Evolutionary conservation across 1,284 basidiomycete genomes (phyloP), one percentile per base, ranked within the genome.

Genomic region (Termitomyces sp.): DNA sequence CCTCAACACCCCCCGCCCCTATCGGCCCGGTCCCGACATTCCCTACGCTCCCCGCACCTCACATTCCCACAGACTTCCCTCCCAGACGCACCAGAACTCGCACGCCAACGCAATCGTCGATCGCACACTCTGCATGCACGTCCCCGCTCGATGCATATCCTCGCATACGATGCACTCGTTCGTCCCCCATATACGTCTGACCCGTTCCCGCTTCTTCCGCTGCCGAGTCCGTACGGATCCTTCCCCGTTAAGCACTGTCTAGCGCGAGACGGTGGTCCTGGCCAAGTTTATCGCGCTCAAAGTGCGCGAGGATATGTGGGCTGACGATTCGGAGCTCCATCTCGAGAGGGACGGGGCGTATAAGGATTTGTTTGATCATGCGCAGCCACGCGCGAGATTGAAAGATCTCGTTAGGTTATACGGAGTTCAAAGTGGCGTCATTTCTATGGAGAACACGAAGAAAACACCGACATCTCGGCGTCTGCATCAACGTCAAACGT

Each of bases 231-330:
- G 16, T 18, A 3, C 3, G 19, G 19, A 11, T 18, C 16, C 50
- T 7, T 49, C 41, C 47, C 45, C n/a, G 37, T 50, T 46, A 56
- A 9, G 58, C 55, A 46, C 57, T 5, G 57, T 76, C 37, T 84
- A 86, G 61, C 79, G 87, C 53, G 88, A 91, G 63, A 88, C 86
- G 0, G 61, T 68, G 43, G 75, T 86, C n/a, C 77, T 91, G 31
- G 88, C 91, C 71, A 74, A 78, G 56, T 91, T 87, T 72, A 83
- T 91, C 52, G 78, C 80, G 8, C 77, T 90, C 59, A 88, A 87
- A 67, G 84, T 88, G 50, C 81, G 78, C 31, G 84, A 90, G 62
- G 88, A 90, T 65, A 76, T 88, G 39, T 83, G 83, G 72, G 68
- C 74, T 47, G 87, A 89, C 66, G 84, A 86, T 2, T 18, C 18